Conservation (phyloP, 73 alveolate genomes). For the Blepharisma japonicum region DNA sequence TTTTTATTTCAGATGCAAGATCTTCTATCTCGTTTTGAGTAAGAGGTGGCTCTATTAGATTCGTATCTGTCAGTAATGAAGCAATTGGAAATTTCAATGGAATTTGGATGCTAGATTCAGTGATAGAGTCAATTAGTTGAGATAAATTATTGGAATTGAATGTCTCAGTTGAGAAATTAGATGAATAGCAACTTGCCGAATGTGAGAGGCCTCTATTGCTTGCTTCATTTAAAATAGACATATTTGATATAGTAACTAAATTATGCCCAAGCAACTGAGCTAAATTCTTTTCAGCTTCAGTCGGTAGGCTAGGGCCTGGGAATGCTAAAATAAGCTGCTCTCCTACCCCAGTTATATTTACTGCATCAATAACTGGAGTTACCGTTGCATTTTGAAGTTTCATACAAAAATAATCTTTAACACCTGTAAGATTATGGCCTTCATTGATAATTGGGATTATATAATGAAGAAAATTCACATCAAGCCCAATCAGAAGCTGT, state of each 20-base stretch:
- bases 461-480: constrained; percentile 4
- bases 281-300: background rate
- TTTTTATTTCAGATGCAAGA: too few species aligned
- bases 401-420: background rate
- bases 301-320: constrained; percentile 1
- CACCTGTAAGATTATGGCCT: background rate
- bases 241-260: background rate
- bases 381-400: background rate
- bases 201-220: background rate
- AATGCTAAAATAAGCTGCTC: constrained; percentile 4
- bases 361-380: background rate
- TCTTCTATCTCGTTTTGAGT: too few species aligned
- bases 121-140: too few species aligned
- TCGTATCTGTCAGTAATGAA: too few species aligned
- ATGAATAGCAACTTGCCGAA: background rate
- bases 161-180: too few species aligned
- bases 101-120: too few species aligned
- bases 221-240: constrained; percentile 11
- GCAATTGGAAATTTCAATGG: too few species aligned
- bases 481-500: background rate
- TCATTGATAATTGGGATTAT: background rate
- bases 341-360: background rate
- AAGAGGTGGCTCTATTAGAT: too few species aligned
- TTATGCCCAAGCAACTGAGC: background rate
- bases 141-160: too few species aligned